Evolutionary conservation across 2,329 filamentous ascomycete genomes (phyloP).

Genomic region (Ophiostoma angusticollis): DNA sequence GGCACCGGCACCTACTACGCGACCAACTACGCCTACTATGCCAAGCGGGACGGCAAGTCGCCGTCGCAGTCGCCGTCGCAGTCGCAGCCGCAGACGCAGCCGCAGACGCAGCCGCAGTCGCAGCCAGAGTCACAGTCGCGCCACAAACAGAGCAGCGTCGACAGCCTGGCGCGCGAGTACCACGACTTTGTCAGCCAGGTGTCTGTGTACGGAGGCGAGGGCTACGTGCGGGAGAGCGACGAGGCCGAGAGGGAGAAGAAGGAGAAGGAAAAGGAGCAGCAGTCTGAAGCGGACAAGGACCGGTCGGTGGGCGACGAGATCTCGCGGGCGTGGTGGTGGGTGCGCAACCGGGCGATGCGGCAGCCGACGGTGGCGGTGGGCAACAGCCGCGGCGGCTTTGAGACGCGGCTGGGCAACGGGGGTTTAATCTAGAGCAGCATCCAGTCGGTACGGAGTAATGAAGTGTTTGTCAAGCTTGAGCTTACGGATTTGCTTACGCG

Average conservation of each 20-base stretch:
- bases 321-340: too few relatives aligned
- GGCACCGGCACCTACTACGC: neutral
- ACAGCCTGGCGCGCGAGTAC: slow-evolving; percentile 7
- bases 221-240: too few relatives aligned
- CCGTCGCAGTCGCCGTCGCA: neutral
- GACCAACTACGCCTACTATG: slow-evolving; percentile 4
- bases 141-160: slow-evolving; percentile 3
- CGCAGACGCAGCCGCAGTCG: neutral
- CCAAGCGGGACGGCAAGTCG: too few relatives aligned
- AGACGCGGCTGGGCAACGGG: neutral
- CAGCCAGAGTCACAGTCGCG: neutral
- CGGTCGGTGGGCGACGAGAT: neutral
- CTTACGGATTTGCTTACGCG: too few relatives aligned
- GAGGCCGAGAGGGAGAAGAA: too few relatives aligned
- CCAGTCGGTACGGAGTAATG: too few relatives aligned
- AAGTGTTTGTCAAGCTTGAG: too few relatives aligned
- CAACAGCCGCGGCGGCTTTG: neutral
- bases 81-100: neutral
- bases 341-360: neutral
- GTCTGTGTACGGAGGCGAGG: neutral
- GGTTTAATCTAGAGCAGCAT: neutral
- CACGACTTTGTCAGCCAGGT: slow-evolving; percentile 9
- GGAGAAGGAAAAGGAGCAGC: too few relatives aligned
- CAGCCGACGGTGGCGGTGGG: neutral
- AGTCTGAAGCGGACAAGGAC: too few relatives aligned